Conservation (phyloP, 2,329 filamentous ascomycete species). For the Epichloe coenophiala region DNA sequence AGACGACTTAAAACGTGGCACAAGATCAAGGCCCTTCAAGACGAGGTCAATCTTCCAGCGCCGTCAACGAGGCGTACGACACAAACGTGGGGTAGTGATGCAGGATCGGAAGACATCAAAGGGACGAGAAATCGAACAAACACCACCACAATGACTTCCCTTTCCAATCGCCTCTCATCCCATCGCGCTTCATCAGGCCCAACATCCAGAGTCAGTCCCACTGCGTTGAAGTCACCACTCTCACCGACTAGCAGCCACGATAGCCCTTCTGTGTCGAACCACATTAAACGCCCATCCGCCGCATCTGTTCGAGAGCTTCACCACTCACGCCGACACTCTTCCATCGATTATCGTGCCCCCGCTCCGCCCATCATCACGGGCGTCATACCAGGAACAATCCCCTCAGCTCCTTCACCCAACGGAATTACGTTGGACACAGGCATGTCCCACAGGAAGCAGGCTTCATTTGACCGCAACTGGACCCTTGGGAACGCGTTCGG, state of each 20-base stretch:
- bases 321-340: constrained; percentile 77
- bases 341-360: constrained; percentile 53
- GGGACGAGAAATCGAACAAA: constrained; percentile 41
- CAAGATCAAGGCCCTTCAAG: constrained; percentile 83
- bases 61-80: constrained; percentile 34
- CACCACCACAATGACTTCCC: constrained; percentile 36
- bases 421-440: constrained; percentile 29
- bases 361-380: constrained; percentile 5
- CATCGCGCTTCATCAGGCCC: constrained; percentile 36
- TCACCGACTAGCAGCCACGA: constrained; percentile 27
- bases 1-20: constrained; percentile 89
- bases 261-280: constrained; percentile 31
- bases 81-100: constrained; percentile 43
- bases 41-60: constrained; percentile 52
- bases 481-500: constrained; percentile 42
- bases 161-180: constrained; percentile 32
- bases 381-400: constrained; percentile 9
- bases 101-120: constrained; percentile 39
- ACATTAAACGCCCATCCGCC: constrained; percentile 56
- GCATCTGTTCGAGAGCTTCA: constrained; percentile 72
- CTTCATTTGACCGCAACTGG: constrained; percentile 60
- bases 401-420: constrained; percentile 26
- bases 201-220: constrained; percentile 34
- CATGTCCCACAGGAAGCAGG: constrained; percentile 45
- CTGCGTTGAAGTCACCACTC: constrained; percentile 26